These are phyloP conservation scores for Cenchrus purpureus DNA, from an alignment of 176 grass and related monocot genomes.

Conservation along the genomic window DNA sequence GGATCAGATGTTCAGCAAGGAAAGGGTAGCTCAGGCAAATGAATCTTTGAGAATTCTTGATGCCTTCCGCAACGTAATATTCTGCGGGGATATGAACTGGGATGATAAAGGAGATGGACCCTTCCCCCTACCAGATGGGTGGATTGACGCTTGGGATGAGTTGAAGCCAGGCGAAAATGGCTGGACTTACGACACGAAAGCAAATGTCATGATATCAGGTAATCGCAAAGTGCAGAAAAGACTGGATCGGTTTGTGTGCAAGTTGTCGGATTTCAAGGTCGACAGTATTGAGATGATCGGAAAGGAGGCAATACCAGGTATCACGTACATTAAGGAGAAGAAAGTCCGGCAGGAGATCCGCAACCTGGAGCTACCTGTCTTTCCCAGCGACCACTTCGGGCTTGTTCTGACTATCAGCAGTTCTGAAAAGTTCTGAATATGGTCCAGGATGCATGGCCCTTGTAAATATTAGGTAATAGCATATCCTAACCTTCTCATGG, in stretches of 20 bases:
- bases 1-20: constrained; percentile 86
- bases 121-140: constrained; percentile 64
- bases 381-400: constrained; percentile 89
- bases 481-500: not conserved
- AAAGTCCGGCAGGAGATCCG: constrained; percentile 53
- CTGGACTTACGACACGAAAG: constrained; percentile 84
- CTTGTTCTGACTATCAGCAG: constrained; percentile 62
- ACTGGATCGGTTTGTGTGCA: constrained; percentile 67
- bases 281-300: constrained; percentile 80
- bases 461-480: constrained; percentile 20
- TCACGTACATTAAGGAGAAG: constrained; percentile 76
- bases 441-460: constrained; percentile 46
- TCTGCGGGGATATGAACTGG: constrained; percentile 94
- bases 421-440: constrained; percentile 52
- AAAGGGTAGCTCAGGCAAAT: constrained; percentile 71
- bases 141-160: constrained; percentile 79
- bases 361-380: constrained; percentile 61
- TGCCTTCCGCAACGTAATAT: constrained; percentile 53
- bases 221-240: constrained; percentile 83
- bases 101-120: constrained; percentile 75
- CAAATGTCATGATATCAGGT: constrained; percentile 63
- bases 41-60: constrained; percentile 55
- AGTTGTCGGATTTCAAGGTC: constrained; percentile 64
- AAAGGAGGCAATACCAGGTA: constrained; percentile 59
- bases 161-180: constrained; percentile 66